These are phyloP conservation scores for Citropsis articulata DNA, from an alignment of 345 rosid species.

Conservation along the genomic window DNA sequence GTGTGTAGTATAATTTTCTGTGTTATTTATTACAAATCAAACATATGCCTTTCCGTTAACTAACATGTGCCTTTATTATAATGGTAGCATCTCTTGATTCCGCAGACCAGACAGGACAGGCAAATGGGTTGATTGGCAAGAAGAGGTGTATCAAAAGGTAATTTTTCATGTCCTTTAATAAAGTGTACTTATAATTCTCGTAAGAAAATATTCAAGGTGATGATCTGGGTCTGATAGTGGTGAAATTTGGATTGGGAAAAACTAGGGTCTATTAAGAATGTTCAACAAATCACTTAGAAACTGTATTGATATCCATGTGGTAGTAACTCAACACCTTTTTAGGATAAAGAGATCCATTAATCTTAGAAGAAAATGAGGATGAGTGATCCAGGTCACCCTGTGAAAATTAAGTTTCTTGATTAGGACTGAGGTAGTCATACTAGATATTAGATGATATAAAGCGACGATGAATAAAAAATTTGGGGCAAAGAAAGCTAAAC, in stretches of 20 bases:
- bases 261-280: neutral
- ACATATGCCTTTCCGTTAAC: neutral
- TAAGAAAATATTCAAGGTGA: neutral
- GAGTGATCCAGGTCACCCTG: neutral
- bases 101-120: conserved; percentile 64
- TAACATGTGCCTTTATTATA: conserved; percentile 26
- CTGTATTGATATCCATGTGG: neutral
- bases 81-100: conserved; percentile 70
- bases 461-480: neutral
- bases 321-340: neutral
- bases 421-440: neutral
- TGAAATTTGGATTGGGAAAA: neutral
- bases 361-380: neutral
- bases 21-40: neutral
- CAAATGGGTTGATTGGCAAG: conserved; percentile 88
- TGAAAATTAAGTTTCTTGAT: neutral
- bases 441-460: neutral
- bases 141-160: conserved; percentile 89
- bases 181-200: neutral
- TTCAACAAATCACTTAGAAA: conserved; percentile 3
- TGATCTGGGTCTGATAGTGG: neutral
- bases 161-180: neutral
- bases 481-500: neutral
- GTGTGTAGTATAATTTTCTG: neutral
- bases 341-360: neutral